A percentile compares a stretch with the other conserved stretches of the same genome.
phyloP scores from a whole-genome alignment of 1,284 basidiomycete genomes.

The Entoloma clypeatum region DNA sequence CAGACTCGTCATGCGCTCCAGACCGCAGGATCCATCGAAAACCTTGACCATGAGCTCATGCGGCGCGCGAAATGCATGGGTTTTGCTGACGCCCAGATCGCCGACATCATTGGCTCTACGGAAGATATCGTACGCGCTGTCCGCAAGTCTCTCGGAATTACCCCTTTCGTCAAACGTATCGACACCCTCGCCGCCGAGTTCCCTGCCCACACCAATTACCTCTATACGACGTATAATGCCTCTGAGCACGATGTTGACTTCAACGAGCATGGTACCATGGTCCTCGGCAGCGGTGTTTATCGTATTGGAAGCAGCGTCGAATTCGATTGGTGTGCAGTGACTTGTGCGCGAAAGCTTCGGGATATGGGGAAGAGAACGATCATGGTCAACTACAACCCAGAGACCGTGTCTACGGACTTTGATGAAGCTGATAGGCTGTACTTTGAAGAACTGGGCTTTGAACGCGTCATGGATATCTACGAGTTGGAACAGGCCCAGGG shows the following conservation, averaged over 20 bases:
- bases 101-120: conserved; percentile 64
- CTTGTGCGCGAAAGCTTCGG: conserved; percentile 89
- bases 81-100: conserved; percentile 93
- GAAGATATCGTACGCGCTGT: conserved; percentile 81
- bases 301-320: conserved; percentile 98
- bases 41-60: conserved; percentile 69
- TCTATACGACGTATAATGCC: conserved; percentile 99
- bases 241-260: conserved; percentile 95
- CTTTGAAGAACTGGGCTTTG: conserved; percentile 97
- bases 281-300: conserved; percentile 98
- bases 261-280: conserved; percentile 97
- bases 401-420: conserved; percentile 99
- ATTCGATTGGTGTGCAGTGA: conserved; percentile 99
- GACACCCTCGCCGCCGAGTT: conserved; percentile 99
- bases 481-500: conserved; percentile 92
- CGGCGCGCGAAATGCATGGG: conserved; percentile 86
- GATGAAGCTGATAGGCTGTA: conserved; percentile 98
- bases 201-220: conserved; percentile 98
- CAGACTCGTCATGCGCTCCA: conserved; percentile 76
- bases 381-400: conserved; percentile 99
- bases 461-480: conserved; percentile 99
- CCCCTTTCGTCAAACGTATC: conserved; percentile 98
- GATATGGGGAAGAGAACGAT: conserved; percentile 93
- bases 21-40: conserved; percentile 63
- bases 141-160: conserved; percentile 85